Evolutionary conservation across 2,329 filamentous ascomycete genomes (phyloP), one percentile per base, ranked within the genome.

Genomic region (Lecanoromycetidae sp.): DNA sequence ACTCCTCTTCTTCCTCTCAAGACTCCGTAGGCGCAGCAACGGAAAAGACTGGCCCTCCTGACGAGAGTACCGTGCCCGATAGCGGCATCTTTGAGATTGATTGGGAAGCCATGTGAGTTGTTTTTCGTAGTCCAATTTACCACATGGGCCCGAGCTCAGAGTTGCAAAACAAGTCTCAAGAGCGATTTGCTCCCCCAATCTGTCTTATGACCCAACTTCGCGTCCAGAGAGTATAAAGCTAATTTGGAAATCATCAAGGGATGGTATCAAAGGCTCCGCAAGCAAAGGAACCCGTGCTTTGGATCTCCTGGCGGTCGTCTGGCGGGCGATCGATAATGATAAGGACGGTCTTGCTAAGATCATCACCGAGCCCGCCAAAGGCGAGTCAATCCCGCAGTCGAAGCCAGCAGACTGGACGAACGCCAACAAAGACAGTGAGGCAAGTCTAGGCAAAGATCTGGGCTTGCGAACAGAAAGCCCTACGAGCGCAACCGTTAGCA

Each of bases 231-330:
- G n/a, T n/a, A n/a, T n/a, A n/a, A n/a, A n/a, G n/a, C n/a, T n/a
- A n/a, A n/a, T n/a, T n/a, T n/a, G n/a, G n/a, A n/a, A n/a, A n/a
- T n/a, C n/a, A n/a, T n/a, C n/a, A n/a, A n/a, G n/a, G 44, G 91
- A 98, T 56, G 91, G 91, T 3, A 88, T 98, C 63, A 95, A 95
- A 62, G 91, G 91, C 1, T 88, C 83, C 4, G 79, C 74, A 19
- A 75, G 80, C 26, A 94, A 94, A 61, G 91, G 91, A 0, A 82
- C 82, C 0, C 74, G 81, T 35, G 86, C 85, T 0, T 78, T 94
- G 7, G 90, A 98, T 60, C 76, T 77, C 33, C 69, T 96, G 20
- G 80, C 85, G 9, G 84, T 96, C 0, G 81, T 94, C 0, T 98
- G 91, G 91, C 78, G 79, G 52, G 44, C 40, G n/a, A 19, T 32